Conservation (phyloP, 768 basidiomycete genomes). For the Sarcomyxa edulis region DNA sequence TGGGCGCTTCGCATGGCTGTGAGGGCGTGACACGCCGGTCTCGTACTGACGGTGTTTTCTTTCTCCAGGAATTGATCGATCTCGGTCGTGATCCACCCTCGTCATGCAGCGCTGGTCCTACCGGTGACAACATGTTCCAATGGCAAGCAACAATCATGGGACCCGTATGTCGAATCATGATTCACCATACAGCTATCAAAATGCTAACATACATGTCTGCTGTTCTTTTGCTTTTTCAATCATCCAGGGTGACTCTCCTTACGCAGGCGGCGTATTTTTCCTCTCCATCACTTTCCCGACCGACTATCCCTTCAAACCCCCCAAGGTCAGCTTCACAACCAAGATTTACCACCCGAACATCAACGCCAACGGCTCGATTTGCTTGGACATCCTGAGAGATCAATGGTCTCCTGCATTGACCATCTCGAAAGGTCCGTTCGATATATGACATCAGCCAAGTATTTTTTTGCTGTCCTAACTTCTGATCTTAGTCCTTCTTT, state of each 20-base stretch:
- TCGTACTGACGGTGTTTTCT: conserved; percentile 17
- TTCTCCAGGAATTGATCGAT: conserved; percentile 89
- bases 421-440: conserved; percentile 85
- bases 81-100: conserved; percentile 99
- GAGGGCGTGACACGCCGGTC: conserved; percentile 1
- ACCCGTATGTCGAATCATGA: conserved; percentile 57
- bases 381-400: conserved; percentile 95
- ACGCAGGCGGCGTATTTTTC: conserved; percentile 99
- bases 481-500: conserved; percentile 68
- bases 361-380: conserved; percentile 99
- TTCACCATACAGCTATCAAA: too few species aligned
- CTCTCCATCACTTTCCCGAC: conserved; percentile 89
- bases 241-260: conserved; percentile 88
- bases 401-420: conserved; percentile 99
- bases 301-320: conserved; percentile 99
- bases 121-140: conserved; percentile 97
- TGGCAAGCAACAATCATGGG: conserved; percentile 99
- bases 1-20: neutral
- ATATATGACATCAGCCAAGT: neutral
- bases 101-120: conserved; percentile 98
- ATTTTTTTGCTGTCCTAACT: conserved; percentile 1
- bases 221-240: conserved; percentile 2
- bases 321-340: conserved; percentile 99
- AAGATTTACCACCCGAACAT: conserved; percentile 99
- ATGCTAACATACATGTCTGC: too few species aligned